Evolutionary conservation across 2,329 filamentous ascomycete genomes (phyloP), one percentile per base, ranked within the genome.

Genomic region (Mariannaea sp.): DNA sequence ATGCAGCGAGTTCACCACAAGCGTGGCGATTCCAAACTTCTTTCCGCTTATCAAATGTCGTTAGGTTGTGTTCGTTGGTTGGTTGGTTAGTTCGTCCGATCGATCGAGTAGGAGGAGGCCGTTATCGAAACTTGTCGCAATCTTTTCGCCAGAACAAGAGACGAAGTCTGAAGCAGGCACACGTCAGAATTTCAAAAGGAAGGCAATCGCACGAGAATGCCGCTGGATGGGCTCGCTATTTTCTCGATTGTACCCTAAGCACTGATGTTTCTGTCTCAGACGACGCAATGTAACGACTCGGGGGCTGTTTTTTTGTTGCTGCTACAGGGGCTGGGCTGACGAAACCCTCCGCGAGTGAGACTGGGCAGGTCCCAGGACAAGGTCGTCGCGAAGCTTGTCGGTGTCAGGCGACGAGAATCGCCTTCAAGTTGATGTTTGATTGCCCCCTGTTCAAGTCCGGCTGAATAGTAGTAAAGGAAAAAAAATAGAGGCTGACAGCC

Each of bases 1-100:
- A 60, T 50, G 53, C 30, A 35, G 53, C 53, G 47, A 55, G 43
- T 53, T 60, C 57, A 44, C 45, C 26, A 27, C 39, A 57, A 42
- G 44, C 59, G 59, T 46, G 49, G 51, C 53, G 52, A 65, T 48
- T 54, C 39, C 48, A 53, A n/a, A 52, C 56, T 36, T 62, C 43
- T 57, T 65, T 55, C 64, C 54, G 49, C 53, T 55, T 35, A 26
- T 26, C 36, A 32, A 55, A 41, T 50, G 47, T 33, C 48, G 45
- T 43, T n/a, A n/a, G n/a, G 32, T 55, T 40, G 47, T 54, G 32
- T n/a, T n/a, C n/a, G n/a, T n/a, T n/a, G n/a, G n/a, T n/a, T n/a
- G n/a, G n/a, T n/a, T n/a, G n/a, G n/a, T n/a, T n/a, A n/a, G n/a
- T n/a, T n/a, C n/a, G 27, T 40, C 58, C 58, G 39, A 40, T 40